Conservation (phyloP, 2,329 filamentous ascomycete species). For the Mariannaea elegans region DNA sequence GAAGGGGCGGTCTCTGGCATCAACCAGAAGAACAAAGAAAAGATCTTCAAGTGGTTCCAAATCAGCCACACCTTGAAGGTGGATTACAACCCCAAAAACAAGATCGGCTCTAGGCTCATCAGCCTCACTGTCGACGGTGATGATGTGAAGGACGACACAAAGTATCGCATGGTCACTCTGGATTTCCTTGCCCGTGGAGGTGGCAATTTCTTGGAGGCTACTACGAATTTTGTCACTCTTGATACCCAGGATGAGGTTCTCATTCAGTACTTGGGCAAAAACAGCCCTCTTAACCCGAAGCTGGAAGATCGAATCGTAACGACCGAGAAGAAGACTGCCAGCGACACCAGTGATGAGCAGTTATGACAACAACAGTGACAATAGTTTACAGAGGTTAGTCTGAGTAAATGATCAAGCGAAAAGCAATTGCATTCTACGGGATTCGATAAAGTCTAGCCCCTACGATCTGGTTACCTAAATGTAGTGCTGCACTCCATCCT, state of each 20-base stretch:
- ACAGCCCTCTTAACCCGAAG: conserved; percentile 59
- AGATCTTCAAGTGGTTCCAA: conserved; percentile 68
- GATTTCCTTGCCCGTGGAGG: conserved; percentile 71
- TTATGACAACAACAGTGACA: conserved; percentile 2
- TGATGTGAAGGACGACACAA: conserved; percentile 53
- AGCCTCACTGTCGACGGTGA: conserved; percentile 59
- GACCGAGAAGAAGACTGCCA: conserved; percentile 22
- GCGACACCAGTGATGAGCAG: neutral
- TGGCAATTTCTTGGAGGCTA: conserved; percentile 65
- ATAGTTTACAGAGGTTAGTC: conserved; percentile 6
- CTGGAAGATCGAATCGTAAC: conserved; percentile 53
- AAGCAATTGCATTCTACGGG: no score
- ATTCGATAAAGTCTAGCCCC: conserved; percentile 16
- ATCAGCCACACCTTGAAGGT: conserved; percentile 65
- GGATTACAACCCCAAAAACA: conserved; percentile 63
- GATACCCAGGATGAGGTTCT: conserved; percentile 65
- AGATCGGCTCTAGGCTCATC: conserved; percentile 60
- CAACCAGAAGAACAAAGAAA: conserved; percentile 62
- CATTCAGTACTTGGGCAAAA: conserved; percentile 56
- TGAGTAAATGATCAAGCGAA: conserved; percentile 12
- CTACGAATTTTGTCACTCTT: conserved; percentile 53
- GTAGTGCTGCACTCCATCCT: conserved; percentile 16
- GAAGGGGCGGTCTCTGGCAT: conserved; percentile 66
- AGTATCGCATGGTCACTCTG: conserved; percentile 68
- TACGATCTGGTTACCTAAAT: neutral